Evolutionary conservation across 2,329 filamentous ascomycete genomes (phyloP), one percentile per base, ranked within the genome.

Genomic region (Parastagonospora avenae): DNA sequence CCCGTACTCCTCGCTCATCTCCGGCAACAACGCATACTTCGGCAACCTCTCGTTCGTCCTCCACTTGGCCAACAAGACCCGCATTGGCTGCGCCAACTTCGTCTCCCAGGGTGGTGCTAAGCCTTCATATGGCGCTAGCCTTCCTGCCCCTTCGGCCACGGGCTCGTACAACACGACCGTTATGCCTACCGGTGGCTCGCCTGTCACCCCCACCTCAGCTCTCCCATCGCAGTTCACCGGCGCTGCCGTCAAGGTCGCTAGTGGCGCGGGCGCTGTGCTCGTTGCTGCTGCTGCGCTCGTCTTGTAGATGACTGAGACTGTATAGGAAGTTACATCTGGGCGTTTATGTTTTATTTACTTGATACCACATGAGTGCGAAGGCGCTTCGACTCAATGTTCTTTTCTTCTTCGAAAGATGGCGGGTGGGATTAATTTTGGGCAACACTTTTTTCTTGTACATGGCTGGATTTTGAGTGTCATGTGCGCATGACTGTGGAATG

Each of bases 81-180:
- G 80, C 55, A 74, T 85, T 60, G 78, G 79, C 28, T 86, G 83
- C 72, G 83, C 79, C 50, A 84, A 84, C 69, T 84, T 85, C 66
- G 69, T 59, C 35, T 50, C 52, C 33, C 19, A 63, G 82, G 10
- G 83, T 76, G 50, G 32, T 29, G 35, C 46, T 40, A 36, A 46
- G 31, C 53, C 49, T 6, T 57, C 60, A 9, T 43, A 35, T 38
- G 38, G 55, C 56, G 45, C 46, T 19, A 46, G 45, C 16, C 31
- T 40, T 8, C 35, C 51, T 41, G 15, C 47, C 8, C 46, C 59
- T 28, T 61, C 66, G 11, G 51, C 52, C 4, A 63, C 59, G 3
- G 55, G 52, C 31, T 36, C 48, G 15, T 53, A 45, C 47, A 55
- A 61, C 52, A 31, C 42, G n/a, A 60, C 60, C 9, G 36, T 49